Conservation (phyloP, 2,329 filamentous ascomycete species). For the Fusarium annulatum region DNA sequence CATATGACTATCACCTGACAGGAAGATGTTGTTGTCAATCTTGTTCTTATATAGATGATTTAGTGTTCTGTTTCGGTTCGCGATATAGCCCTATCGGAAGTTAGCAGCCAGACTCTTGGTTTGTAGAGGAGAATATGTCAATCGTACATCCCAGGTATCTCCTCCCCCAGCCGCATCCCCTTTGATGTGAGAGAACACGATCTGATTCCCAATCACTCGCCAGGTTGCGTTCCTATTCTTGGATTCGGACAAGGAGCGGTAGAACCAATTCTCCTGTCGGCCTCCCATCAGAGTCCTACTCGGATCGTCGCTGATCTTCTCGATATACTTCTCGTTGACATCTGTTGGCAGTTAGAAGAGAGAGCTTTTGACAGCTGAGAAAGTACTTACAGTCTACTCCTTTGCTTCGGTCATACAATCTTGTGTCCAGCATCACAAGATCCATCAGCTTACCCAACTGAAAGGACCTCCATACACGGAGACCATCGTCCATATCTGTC, state of each 20-base stretch:
- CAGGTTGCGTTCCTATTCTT: neutral
- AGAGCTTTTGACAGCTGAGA: fast-evolving
- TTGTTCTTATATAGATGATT: constrained; percentile 1
- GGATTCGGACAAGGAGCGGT: neutral
- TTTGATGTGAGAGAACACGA: neutral
- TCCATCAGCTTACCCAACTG: constrained; percentile 2
- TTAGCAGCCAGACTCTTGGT: fast-evolving
- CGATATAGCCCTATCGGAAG: neutral
- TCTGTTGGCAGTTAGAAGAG: neutral
- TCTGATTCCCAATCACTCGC: constrained; percentile 3
- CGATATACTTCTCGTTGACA: neutral
- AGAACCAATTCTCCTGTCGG: constrained; percentile 4
- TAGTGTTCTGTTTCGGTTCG: constrained; percentile 1
- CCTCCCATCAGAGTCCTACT: neutral
- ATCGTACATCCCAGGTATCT: neutral
- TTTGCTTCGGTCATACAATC: constrained; percentile 5
- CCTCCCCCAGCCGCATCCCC: neutral
- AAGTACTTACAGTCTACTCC: neutral
- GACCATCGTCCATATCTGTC: neutral
- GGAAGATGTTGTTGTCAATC: constrained; percentile 2
- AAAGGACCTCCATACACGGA: neutral
- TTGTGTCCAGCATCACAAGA: neutral
- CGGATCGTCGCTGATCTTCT: neutral
- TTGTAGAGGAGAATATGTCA: fast-evolving
- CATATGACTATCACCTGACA: neutral